phyloP scores from a whole-genome alignment of 2,329 filamentous ascomycete species.

The Penicillium capsulatum region DNA sequence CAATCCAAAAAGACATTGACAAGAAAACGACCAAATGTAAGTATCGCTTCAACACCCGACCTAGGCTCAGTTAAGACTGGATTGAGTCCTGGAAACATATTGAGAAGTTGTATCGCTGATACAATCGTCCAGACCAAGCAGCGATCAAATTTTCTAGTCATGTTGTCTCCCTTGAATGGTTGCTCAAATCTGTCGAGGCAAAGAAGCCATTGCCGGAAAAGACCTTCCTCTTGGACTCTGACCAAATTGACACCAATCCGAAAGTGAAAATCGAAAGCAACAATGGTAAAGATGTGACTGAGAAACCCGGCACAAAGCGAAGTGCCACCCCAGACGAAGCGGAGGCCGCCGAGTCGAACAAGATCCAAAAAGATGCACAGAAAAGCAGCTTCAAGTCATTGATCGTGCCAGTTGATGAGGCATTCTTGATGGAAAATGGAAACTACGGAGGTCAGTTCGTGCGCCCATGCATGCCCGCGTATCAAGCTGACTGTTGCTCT shows the following conservation, averaged over 20 bases:
- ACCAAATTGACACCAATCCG: conserved; percentile 9
- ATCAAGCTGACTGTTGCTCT: background rate
- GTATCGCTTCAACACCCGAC: conserved; percentile 43
- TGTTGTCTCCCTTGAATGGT: conserved; percentile 60
- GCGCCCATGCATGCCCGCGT: background rate
- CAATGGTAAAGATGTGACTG: conserved; percentile 15
- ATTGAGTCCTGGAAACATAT: too few species aligned
- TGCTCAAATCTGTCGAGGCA: conserved; percentile 51
- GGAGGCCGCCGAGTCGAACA: conserved; percentile 16
- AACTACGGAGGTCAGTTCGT: background rate
- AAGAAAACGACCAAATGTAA: conserved; percentile 14
- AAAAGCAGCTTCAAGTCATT: conserved; percentile 41
- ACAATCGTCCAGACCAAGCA: conserved; percentile 34
- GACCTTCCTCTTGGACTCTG: conserved; percentile 32
- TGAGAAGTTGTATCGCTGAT: too few species aligned
- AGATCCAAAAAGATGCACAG: conserved; percentile 46
- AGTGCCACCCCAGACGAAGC: background rate
- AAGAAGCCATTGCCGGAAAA: conserved; percentile 41
- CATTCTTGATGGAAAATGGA: conserved; percentile 5
- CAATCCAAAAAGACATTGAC: conserved; percentile 36
- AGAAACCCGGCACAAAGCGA: background rate
- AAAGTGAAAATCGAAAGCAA: conserved; percentile 26
- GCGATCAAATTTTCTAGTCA: conserved; percentile 48
- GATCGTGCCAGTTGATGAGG: conserved; percentile 49
- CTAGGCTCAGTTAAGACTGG: conserved; percentile 39